These are phyloP conservation scores for Lipomyces lipofer DNA, from an alignment of 805 yeast genomes.

Conservation along the genomic window DNA sequence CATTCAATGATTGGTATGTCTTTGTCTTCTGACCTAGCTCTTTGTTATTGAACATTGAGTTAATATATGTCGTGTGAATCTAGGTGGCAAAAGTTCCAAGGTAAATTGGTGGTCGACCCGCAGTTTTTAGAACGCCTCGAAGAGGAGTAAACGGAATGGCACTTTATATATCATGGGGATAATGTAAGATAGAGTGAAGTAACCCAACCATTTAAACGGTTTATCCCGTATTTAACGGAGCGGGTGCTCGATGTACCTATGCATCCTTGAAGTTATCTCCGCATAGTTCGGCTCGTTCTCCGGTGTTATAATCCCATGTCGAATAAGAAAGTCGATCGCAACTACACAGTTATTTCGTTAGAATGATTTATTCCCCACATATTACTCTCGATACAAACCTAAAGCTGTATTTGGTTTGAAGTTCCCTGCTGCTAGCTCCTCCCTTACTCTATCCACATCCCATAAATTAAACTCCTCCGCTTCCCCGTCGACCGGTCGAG, in stretches of 20 bases:
- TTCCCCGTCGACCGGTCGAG: slow-evolving; percentile 72
- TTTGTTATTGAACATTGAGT: not conserved
- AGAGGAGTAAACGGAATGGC: too few species aligned
- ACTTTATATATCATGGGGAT: too few species aligned
- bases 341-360: slow-evolving; percentile 40
- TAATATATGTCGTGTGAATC: not conserved
- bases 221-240: slow-evolving; percentile 36
- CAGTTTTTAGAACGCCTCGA: slow-evolving; percentile 61
- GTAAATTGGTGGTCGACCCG: slow-evolving; percentile 76
- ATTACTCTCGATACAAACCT: slow-evolving; percentile 38
- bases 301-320: slow-evolving; percentile 72
- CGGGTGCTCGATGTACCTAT: slow-evolving; percentile 73
- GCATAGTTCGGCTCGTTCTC: slow-evolving; percentile 65
- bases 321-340: slow-evolving; percentile 78
- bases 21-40: too few species aligned
- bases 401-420: slow-evolving; percentile 89
- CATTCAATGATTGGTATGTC: slow-evolving; percentile 76
- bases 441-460: slow-evolving; percentile 52
- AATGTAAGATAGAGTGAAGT: too few species aligned
- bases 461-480: slow-evolving; percentile 69
- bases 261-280: slow-evolving; percentile 61
- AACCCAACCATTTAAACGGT: not conserved
- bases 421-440: slow-evolving; percentile 53
- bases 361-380: not conserved
- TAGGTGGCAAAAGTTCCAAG: slow-evolving; percentile 79